A percentile compares a stretch with the other conserved stretches of the same genome.
Conservation (phyloP, 2,329 filamentous ascomycete genomes). For the Beauveria brongniartii region DNA sequence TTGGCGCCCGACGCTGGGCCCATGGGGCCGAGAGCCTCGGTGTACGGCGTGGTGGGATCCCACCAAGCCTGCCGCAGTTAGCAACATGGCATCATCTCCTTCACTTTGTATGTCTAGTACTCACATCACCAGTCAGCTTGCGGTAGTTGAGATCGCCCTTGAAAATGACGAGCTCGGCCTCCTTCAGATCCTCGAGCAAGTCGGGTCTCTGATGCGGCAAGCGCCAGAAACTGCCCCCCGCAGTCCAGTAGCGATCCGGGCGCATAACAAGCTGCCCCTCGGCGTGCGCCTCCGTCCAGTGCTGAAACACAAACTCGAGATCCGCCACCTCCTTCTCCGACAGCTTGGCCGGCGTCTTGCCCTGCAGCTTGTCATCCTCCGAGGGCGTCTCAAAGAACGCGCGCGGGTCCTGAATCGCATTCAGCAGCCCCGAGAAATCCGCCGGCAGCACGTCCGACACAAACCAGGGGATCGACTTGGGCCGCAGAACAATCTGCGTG, state of each 20-base stretch:
- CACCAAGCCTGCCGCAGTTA: conserved; percentile 40
- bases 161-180: conserved; percentile 84
- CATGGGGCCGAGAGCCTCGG: conserved; percentile 74
- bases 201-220: conserved; percentile 60
- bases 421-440: conserved; percentile 78
- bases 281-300: conserved; percentile 72
- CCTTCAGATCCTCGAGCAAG: conserved; percentile 69
- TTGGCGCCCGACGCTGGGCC: conserved; percentile 77
- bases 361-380: conserved; percentile 54
- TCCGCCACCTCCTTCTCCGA: conserved; percentile 59
- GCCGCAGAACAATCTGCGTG: conserved; percentile 79
- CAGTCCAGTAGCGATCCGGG: conserved; percentile 87
- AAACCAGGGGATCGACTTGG: conserved; percentile 96
- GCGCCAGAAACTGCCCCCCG: conserved; percentile 80
- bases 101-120: conserved; percentile 22
- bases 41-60: conserved; percentile 82
- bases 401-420: conserved; percentile 68
- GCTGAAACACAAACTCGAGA: conserved; percentile 68
- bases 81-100: not conserved
- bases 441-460: conserved; percentile 86
- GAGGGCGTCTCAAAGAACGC: conserved; percentile 69
- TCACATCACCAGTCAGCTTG: conserved; percentile 82
- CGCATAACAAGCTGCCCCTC: conserved; percentile 79
- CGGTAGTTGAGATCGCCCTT: conserved; percentile 97
- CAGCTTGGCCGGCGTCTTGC: conserved; percentile 52